Evolutionary conservation across 345 rosid species (phyloP).

Genomic region (Kernera saxatilis): DNA sequence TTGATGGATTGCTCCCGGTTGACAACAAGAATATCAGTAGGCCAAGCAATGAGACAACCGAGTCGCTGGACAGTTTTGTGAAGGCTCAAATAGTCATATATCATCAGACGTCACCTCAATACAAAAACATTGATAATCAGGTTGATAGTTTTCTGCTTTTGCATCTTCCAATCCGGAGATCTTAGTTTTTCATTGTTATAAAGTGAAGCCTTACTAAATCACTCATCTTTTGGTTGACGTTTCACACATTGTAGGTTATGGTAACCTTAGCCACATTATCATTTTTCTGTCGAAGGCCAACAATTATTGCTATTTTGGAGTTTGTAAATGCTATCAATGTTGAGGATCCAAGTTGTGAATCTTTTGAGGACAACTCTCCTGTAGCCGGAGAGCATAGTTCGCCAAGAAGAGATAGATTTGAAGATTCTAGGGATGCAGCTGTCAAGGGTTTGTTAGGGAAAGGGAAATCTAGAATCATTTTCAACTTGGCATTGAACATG

Average conservation of each 20-base stretch:
- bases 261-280: conserved; percentile 84
- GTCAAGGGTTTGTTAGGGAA: conserved; percentile 87
- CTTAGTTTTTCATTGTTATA: background rate
- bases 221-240: conserved; percentile 19
- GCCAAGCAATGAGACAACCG: conserved; percentile 38
- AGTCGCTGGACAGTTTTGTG: conserved; percentile 78
- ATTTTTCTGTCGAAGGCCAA: conserved; percentile 92
- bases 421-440: conserved; percentile 54
- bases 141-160: conserved; percentile 35
- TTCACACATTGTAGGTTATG: conserved; percentile 49
- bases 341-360: conserved; percentile 53
- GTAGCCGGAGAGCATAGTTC: conserved; percentile 39
- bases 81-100: conserved; percentile 83
- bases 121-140: conserved; percentile 67
- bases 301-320: conserved; percentile 90
- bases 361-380: conserved; percentile 54
- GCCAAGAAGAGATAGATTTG: conserved; percentile 39
- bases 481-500: conserved; percentile 79
- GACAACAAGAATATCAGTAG: conserved; percentile 29
- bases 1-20: conserved; percentile 71
- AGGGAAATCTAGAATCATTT: conserved; percentile 84
- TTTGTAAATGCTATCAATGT: conserved; percentile 67
- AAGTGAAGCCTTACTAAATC: conserved; percentile 4
- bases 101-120: conserved; percentile 67
- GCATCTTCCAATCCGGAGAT: background rate